Base-by-base conservation (phyloP, 495 filamentous ascomycete species). In the Neurospora sp. region DNA sequence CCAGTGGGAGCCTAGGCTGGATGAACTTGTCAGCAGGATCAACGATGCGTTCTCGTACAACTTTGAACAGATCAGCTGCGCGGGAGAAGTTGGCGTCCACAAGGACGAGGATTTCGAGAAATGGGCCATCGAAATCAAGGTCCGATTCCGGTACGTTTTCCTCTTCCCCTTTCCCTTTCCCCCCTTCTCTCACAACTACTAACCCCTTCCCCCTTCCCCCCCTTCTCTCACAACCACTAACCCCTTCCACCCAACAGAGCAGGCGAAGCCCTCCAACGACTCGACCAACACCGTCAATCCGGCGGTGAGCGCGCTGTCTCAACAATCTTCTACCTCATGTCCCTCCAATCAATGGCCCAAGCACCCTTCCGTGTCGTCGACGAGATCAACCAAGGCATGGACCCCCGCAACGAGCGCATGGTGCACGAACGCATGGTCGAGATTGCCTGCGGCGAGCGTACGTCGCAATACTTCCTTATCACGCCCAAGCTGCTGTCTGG, bases 341-440 rank as follows among this genome's bases (percentile, higher is more conserved):
- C 96, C 2, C 88, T 99, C 10, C 96, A 99, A 81, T 92, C 92
- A 21, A 90, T 98, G 76, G 94, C 96, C 4, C 93, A 93, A 75
- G 92, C 93, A 3, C 96, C 96, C n/a, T 99, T 99, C 90, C 94
- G 96, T 71, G 96, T 98, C 48, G 96, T 99, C 71, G 96, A 99
- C 83, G 96, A 99, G 83, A 99, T 99, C 84, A 99, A 99, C 78
- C 96, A 99, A 84, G 96, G 96, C 74, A 99, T 99, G 96, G 96
- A 99, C 82, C 95, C 96, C 31, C 89, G 96, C 62, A 99, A 99
- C 82, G 96, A 99, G 84, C 90, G 96, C 59, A 94, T 98, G 87
- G 96, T 98, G 15, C 96, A 99, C 82, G 93, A 93, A 77, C 91
- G 96, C 71, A 93, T 99, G 90, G 94, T 98, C 2, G 93, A 94